Base-by-base conservation (phyloP, 371 early-diverging fungal genomes). In the Syncephalastrum monosporum region DNA sequence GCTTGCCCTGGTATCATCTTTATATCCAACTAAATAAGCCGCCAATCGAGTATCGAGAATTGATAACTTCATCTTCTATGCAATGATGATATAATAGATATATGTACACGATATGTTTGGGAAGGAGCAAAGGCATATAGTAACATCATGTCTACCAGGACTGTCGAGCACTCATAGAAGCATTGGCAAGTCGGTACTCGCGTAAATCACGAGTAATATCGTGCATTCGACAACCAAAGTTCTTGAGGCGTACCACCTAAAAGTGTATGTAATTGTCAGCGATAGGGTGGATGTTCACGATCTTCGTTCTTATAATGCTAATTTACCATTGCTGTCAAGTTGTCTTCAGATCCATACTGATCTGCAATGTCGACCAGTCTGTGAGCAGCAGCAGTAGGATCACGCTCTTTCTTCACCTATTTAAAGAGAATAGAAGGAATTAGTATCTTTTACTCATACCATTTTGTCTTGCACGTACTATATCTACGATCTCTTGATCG, bases 401-500 rank as follows among this genome's bases (percentile, higher is more conserved):
- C 72, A 23, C 63, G 61, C 44, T 76, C 69, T 53, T 75, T 73
- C 61, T 88, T 88, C 7, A 82, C 66, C 82, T 82, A 57, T 12
- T 6, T 4, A 55, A n/a, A 48, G 25, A 12, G 25, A 16, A 33
- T 10, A 23, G 33, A 23, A 25, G 17, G 5, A 8, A 16, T 50
- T 1, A 42, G 15, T 6, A 44, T n/a, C 8, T 4, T 16, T 16
- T 47, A n/a, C 23, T 49, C 16, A 42, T 47, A 13, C 13, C 29
- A 57, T 10, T 21, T 19, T 29, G 5, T 41, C 15, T 17, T 41
- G 21, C 38, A 53, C 82, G 75, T 69, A 86, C 90, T 64, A 82
- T 72, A 57, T 91, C 91, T 46, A 88, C 80, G 15, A 91, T 80
- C 66, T 91, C 91, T 65, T 91, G 91, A 58, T 91, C 83, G 5